These are phyloP conservation scores for Malus sylvestris DNA, from an alignment of 306 rosid species.

Conservation along the genomic window DNA sequence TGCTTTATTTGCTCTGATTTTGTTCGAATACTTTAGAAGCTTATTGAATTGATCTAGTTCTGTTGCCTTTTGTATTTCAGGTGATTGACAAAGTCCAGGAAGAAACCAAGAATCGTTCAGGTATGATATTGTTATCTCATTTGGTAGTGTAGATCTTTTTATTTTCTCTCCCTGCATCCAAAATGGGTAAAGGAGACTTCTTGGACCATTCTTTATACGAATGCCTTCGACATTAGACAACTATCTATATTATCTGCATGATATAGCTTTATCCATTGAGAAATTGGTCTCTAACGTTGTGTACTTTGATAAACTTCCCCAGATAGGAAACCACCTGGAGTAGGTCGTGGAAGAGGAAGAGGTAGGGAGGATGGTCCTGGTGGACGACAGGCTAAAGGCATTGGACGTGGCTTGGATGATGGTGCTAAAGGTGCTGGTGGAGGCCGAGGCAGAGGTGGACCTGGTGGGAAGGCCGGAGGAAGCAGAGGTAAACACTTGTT, in stretches of 20 bases:
- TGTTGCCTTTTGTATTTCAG: slow-evolving; percentile 30
- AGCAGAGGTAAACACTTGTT: slow-evolving; percentile 51
- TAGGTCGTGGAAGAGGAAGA: slow-evolving; percentile 98
- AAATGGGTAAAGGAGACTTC: background rate
- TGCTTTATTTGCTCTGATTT: background rate
- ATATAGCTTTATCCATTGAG: background rate
- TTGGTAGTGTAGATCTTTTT: background rate
- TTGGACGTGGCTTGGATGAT: slow-evolving; percentile 89
- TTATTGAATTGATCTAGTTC: slow-evolving; percentile 16
- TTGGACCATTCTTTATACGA: background rate
- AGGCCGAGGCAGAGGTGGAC: slow-evolving; percentile 79
- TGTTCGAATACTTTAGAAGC: background rate
- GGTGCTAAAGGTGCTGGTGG: slow-evolving; percentile 72
- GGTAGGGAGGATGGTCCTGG: slow-evolving; percentile 71
- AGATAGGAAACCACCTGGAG: slow-evolving; percentile 97
- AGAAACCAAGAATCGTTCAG: slow-evolving; percentile 90
- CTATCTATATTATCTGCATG: background rate
- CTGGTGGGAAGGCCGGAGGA: slow-evolving; percentile 73
- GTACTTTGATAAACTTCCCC: slow-evolving; percentile 4
- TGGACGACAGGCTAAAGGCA: slow-evolving; percentile 74
- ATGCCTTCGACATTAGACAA: background rate
- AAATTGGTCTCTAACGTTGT: background rate
- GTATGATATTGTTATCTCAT: slow-evolving; percentile 16
- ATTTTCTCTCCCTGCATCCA: background rate
- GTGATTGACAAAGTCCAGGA: slow-evolving; percentile 99